A percentile compares a stretch with the other conserved stretches of the same genome.
phyloP scores from a whole-genome alignment of 2,329 filamentous ascomycete species.

The Cordyceps tenuipes region DNA sequence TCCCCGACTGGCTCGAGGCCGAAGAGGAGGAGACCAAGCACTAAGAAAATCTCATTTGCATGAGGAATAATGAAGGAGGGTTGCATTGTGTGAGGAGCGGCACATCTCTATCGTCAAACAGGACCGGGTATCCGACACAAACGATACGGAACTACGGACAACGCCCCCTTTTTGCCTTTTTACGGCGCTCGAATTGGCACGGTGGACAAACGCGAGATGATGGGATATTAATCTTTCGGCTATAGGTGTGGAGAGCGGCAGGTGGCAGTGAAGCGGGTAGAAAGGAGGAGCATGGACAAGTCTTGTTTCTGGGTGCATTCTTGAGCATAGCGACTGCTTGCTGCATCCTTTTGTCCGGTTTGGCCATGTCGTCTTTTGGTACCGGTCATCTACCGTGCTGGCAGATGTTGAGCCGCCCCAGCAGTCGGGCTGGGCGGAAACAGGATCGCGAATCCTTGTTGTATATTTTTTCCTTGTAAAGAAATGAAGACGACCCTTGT shows the following conservation, averaged over 20 bases:
- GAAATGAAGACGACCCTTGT: constrained; percentile 5
- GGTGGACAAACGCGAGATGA: constrained; percentile 10
- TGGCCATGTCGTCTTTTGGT: not conserved
- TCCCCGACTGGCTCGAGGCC: constrained; percentile 75
- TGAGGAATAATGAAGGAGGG: not conserved
- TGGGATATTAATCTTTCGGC: constrained; percentile 12
- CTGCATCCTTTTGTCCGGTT: not conserved
- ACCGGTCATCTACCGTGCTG: not conserved
- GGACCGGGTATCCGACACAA: constrained; percentile 14
- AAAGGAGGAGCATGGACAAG: not conserved
- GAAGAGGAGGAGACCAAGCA: constrained; percentile 53
- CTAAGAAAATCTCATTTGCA: constrained; percentile 27
- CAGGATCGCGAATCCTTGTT: constrained; percentile 11
- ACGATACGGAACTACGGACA: not conserved
- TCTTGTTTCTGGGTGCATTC: not conserved
- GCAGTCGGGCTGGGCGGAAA: constrained; percentile 6
- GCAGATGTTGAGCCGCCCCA: not conserved
- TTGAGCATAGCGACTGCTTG: not conserved
- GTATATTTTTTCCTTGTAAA: constrained; percentile 14
- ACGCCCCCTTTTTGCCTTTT: not conserved
- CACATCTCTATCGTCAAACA: not conserved
- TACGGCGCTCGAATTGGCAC: constrained; percentile 5
- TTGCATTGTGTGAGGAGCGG: not conserved
- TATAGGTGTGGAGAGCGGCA: constrained; percentile 4
- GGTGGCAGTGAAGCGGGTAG: not conserved